These are phyloP conservation scores for Eutypa lata DNA, from an alignment of 2,329 filamentous ascomycete species.

Conservation along the genomic window DNA sequence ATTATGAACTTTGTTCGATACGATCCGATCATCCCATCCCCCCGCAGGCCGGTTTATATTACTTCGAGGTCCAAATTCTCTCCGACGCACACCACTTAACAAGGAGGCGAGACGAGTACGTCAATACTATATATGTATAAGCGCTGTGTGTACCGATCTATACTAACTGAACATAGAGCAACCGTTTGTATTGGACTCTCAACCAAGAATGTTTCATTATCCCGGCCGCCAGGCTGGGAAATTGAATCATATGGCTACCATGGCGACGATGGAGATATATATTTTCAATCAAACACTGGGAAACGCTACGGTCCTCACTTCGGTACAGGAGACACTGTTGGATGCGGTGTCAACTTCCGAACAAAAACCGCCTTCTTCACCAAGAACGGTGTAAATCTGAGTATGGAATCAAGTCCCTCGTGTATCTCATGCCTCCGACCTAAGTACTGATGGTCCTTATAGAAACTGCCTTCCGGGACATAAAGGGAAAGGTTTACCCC, in stretches of 20 bases:
- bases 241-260: constrained; percentile 67
- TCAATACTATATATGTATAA: constrained; percentile 16
- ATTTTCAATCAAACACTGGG: constrained; percentile 53
- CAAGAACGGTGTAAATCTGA: constrained; percentile 57
- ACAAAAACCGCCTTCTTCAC: constrained; percentile 66
- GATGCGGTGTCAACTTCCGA: constrained; percentile 65
- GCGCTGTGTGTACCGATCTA: not conserved
- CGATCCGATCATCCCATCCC: constrained; percentile 86
- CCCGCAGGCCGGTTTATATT: constrained; percentile 87
- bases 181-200: constrained; percentile 64
- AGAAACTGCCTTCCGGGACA: constrained; percentile 70
- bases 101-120: constrained; percentile 54
- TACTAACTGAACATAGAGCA: constrained; percentile 39
- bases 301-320: constrained; percentile 57
- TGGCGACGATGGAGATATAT: constrained; percentile 64
- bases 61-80: constrained; percentile 70
- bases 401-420: constrained; percentile 33
- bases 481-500: constrained; percentile 65
- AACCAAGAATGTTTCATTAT: constrained; percentile 48
- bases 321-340: constrained; percentile 55
- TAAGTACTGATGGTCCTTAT: constrained; percentile 19
- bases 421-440: constrained; percentile 2
- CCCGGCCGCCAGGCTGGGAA: constrained; percentile 64
- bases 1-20: constrained; percentile 76
- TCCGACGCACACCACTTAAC: constrained; percentile 60